phyloP scores from a whole-genome alignment of 495 filamentous ascomycete genomes.

The Neurospora africana region DNA sequence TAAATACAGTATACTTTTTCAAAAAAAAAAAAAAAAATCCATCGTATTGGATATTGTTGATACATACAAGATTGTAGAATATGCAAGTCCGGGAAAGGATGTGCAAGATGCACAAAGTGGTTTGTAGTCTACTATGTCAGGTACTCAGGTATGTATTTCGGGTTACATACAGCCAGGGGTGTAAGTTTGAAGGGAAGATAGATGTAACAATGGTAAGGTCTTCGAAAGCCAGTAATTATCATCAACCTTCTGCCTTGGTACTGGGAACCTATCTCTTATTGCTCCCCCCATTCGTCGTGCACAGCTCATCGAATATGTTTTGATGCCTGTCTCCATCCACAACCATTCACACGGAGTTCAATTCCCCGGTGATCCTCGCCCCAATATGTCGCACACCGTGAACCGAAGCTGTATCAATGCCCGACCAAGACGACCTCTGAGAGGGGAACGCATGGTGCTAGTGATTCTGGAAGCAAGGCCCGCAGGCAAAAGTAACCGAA shows the following conservation, averaged over 20 bases:
- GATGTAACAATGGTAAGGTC: neutral
- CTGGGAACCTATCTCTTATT: neutral
- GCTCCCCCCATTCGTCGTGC: neutral
- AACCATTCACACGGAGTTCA: neutral
- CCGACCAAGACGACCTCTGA: neutral
- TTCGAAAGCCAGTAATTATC: neutral
- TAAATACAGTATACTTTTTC: no score
- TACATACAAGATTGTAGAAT: no score
- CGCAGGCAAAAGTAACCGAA: neutral
- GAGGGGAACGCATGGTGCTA: neutral
- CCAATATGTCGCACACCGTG: neutral
- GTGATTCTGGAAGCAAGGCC: neutral
- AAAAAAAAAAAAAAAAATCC: no score
- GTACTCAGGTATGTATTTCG: neutral
- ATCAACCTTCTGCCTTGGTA: neutral
- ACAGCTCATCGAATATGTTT: neutral
- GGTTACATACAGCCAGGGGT: neutral
- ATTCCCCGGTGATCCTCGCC: neutral
- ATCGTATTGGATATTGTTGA: no score
- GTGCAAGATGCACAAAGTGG: neutral
- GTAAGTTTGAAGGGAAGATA: neutral
- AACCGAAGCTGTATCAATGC: neutral
- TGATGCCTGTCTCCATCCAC: neutral
- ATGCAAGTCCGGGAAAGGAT: neutral
- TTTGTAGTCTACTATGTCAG: no score